phyloP scores from a whole-genome alignment of 345 rosid genomes.

The Noccaea bulbosa region DNA sequence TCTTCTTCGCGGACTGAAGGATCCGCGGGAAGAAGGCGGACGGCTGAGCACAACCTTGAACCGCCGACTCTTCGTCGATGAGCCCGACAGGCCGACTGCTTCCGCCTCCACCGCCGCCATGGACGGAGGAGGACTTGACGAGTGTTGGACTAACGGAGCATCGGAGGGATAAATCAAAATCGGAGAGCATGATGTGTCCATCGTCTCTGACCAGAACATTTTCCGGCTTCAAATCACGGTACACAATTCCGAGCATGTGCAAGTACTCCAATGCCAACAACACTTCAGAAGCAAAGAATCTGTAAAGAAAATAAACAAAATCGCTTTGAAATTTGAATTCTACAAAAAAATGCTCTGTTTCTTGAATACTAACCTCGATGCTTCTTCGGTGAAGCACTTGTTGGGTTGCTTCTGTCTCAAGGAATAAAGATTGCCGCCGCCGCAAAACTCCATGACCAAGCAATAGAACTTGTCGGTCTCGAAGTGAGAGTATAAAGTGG shows the following conservation, averaged over 20 bases:
- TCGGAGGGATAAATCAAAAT: constrained; percentile 86
- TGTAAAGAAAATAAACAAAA: constrained; percentile 24
- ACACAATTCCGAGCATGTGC: constrained; percentile 95
- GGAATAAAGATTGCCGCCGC: constrained; percentile 82
- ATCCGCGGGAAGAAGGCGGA: constrained; percentile 83
- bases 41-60: constrained; percentile 71
- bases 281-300: constrained; percentile 92
- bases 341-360: neutral
- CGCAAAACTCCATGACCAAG: constrained; percentile 79
- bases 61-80: constrained; percentile 62
- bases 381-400: constrained; percentile 71
- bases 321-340: neutral
- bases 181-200: constrained; percentile 93
- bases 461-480: constrained; percentile 73
- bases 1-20: constrained; percentile 69
- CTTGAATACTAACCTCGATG: constrained; percentile 51
- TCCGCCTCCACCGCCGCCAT: constrained; percentile 36
- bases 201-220: constrained; percentile 84
- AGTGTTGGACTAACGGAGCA: constrained; percentile 87
- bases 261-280: constrained; percentile 84
- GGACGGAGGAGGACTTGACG: constrained; percentile 80
- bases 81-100: constrained; percentile 48
- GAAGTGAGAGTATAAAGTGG: constrained; percentile 67
- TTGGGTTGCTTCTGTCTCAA: constrained; percentile 74
- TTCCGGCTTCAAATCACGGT: constrained; percentile 90